Evolutionary conservation across 129 eudicot species (phyloP).

Genomic region (Arctium lappa): DNA sequence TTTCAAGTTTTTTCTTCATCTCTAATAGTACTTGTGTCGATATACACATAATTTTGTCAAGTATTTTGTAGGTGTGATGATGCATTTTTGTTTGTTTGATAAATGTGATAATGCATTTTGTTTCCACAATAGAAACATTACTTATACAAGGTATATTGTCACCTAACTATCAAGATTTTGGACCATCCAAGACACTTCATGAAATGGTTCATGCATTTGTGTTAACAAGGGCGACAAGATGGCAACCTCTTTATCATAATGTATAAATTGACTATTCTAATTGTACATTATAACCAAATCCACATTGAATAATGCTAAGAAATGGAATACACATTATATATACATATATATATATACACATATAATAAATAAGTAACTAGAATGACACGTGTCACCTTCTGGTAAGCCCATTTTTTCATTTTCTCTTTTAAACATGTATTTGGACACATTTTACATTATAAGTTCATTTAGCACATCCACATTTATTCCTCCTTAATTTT

Average conservation of each 20-base stretch:
- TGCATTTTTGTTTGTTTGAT: background rate
- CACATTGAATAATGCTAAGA: too few relatives aligned
- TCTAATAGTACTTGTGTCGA: background rate
- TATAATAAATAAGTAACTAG: too few relatives aligned
- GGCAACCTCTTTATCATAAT: background rate
- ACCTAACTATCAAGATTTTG: background rate
- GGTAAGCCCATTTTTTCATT: too few relatives aligned
- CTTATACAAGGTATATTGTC: background rate
- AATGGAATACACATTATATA: too few relatives aligned
- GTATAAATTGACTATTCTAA: background rate
- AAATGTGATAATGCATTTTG: background rate
- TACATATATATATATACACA: too few relatives aligned
- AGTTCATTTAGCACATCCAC: too few relatives aligned
- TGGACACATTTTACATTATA: too few relatives aligned
- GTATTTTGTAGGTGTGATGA: background rate
- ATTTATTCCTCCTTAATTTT: too few relatives aligned
- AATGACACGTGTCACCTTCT: too few relatives aligned
- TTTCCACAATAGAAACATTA: background rate
- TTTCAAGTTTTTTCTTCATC: constrained; percentile 2
- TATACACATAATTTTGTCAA: constrained; percentile 1
- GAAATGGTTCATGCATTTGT: background rate
- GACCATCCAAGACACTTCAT: background rate
- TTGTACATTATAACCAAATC: background rate
- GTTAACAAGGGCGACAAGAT: background rate
- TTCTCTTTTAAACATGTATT: too few relatives aligned